Base-by-base conservation (phyloP, 1,284 basidiomycete genomes). In the Boletus sp. region DNA sequence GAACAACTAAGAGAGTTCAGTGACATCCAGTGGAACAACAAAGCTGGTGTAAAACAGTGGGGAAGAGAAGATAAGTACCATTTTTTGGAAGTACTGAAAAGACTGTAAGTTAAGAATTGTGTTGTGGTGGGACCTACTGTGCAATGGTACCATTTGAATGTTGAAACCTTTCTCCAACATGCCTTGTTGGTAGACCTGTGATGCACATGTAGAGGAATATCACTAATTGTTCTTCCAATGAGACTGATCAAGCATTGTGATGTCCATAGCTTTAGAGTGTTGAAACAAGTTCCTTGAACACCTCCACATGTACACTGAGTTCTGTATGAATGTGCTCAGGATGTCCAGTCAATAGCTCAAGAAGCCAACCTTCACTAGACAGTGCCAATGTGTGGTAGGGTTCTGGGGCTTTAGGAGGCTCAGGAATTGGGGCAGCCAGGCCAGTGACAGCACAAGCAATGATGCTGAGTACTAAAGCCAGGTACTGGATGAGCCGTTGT, bases 121-220 rank as follows among this genome's bases (percentile, higher is more conserved):
- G 17, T 37, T 37, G 10, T 14, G 3, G 35, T 5, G 17, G 35
- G 5, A 30, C 21, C 2, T 19, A 55, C 33, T 23, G 13, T 37
- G 44, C 16, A 21, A 55, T 48, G 2, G 11, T 55, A n/a, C 46
- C 33, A 47, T 37, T 37, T 11, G 33, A 55, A 11, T 14, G 11
- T 23, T 55, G 46, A 21, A 55, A 55, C 5, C 33, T 13, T 21
- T 55, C 46, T 6, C 46, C 47, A 19, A 56, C 37, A 33, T 49
- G 37, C 8, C 28, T 4, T 17, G 23, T 13, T 8, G 35, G 10
- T 1, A 56, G 28, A 4, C 55, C 28, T 19, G 55, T 56, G 3
- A 56, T 25, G 27, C 47, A 56, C 3, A 9, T 56, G 19, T 56
- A 56, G 3, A 56, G 23, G 10, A 49, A 56, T 2, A 55, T 55